Evolutionary conservation across 2,329 filamentous ascomycete genomes (phyloP), one percentile per base, ranked within the genome.

Genomic region (Alternaria conjuncta): DNA sequence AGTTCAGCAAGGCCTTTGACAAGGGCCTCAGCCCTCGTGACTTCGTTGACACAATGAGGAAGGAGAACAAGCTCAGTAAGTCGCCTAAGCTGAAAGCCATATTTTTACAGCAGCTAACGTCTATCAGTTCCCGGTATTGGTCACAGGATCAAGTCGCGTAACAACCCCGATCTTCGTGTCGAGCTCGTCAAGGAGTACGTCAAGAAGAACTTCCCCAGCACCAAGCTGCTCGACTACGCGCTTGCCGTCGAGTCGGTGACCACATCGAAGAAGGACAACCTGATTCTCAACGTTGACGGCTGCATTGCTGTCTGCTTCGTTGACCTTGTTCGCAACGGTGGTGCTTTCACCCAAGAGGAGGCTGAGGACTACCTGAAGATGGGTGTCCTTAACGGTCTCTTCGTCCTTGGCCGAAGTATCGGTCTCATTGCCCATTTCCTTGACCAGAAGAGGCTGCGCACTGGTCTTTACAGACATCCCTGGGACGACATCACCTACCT

Each of bases 111-210:
- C 49, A 36, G 51, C 72, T 77, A 71, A 76, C 66, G 15, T 15
- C 13, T 6, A 45, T 26, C 64, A 89, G 87, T 99, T 76, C 96
- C 96, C 69, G 96, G 96, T 87, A 99, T 99, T 77, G 96, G 96
- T 75, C 96, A 99, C 89, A 93, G 94, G 84, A 93, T 99, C 88
- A 99, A 99, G 90, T 99, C 96, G 72, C 92, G 96, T 78, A 97
- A 98, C 89, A 99, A 99, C 90, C 96, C 96, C 68, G 96, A 99
- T 89, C 91, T 99, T 75, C 96, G 96, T 88, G 96, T 99, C 75
- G 95, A 98, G 87, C 92, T 99, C 63, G 96, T 99, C 80, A 99
- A 98, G 89, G 95, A 99, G 85, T 99, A 96, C 83, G 96, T 97
- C 80, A 88, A 94, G 84, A 92, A 94, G 87, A 93, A 96, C 86